Conservation (phyloP, 2,329 filamentous ascomycete genomes). For the Akanthomyces dipterigenus region DNA sequence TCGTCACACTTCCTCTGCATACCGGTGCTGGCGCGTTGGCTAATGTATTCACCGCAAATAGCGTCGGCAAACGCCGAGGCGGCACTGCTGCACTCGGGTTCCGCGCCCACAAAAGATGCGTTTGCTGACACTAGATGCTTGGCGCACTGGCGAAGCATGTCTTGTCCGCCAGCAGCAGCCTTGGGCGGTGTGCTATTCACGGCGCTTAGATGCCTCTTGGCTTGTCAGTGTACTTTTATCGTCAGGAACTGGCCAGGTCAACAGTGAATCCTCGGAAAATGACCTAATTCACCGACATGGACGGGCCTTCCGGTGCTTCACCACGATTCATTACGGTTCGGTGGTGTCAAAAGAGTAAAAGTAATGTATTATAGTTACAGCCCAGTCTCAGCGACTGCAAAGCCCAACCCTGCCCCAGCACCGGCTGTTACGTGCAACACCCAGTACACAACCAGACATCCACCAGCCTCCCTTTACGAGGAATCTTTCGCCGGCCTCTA, state of each 20-base stretch:
- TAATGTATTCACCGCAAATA: not conserved
- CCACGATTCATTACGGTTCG: not conserved
- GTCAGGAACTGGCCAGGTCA: too few species aligned
- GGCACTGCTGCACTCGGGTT: conserved; percentile 1
- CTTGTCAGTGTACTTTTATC: not conserved
- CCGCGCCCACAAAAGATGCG: not conserved
- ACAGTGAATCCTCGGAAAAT: not conserved
- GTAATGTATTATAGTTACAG: not conserved
- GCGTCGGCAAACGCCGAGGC: not conserved
- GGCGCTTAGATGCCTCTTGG: not conserved
- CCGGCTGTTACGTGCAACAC: not conserved
- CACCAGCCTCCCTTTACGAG: not conserved
- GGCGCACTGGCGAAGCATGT: conserved; percentile 1
- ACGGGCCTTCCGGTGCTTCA: not conserved
- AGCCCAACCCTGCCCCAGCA: not conserved
- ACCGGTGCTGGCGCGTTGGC: not conserved
- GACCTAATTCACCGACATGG: not conserved
- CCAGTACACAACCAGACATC: not conserved
- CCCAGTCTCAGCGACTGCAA: not conserved
- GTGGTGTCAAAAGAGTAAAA: not conserved
- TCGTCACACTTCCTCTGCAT: not conserved
- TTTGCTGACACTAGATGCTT: not conserved
- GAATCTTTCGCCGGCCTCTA: conserved; percentile 1
- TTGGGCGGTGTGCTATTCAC: not conserved
- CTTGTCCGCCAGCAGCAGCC: not conserved